Evolutionary conservation across 306 rosid species (phyloP).

Genomic region (Sindora glabra): DNA sequence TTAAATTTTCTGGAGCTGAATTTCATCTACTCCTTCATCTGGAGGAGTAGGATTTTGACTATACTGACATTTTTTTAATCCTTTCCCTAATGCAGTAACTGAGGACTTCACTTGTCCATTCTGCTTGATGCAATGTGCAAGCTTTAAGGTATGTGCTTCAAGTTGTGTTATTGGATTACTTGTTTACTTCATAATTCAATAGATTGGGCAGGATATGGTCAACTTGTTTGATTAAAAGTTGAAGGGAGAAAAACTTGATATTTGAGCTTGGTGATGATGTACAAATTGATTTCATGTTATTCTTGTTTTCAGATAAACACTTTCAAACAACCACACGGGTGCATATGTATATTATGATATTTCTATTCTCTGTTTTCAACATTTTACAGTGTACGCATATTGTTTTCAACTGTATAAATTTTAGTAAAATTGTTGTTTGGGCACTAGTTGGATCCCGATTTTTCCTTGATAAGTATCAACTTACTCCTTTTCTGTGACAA

Average conservation of each 20-base stretch:
- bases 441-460: background rate
- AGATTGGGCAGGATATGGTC: slow-evolving; percentile 4
- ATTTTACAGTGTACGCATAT: background rate
- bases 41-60: slow-evolving; percentile 1
- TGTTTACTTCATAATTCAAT: background rate
- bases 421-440: background rate
- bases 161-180: slow-evolving; percentile 6
- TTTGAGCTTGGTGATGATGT: background rate
- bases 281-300: background rate
- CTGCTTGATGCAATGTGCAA: slow-evolving; percentile 87
- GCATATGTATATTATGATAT: background rate
- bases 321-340: background rate
- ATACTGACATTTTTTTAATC: slow-evolving; percentile 15
- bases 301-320: background rate
- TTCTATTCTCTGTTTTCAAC: no score
- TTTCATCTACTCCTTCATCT: slow-evolving; percentile 1
- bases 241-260: background rate
- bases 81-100: slow-evolving; percentile 56
- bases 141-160: slow-evolving; percentile 64
- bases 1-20: background rate
- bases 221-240: slow-evolving; percentile 5
- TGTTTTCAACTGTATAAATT: background rate
- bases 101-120: slow-evolving; percentile 90
- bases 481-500: background rate
- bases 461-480: background rate